Evolutionary conservation across 257 asterid genomes (phyloP), one percentile per base, ranked within the genome.

Genomic region (Solanum chiquidenum): DNA sequence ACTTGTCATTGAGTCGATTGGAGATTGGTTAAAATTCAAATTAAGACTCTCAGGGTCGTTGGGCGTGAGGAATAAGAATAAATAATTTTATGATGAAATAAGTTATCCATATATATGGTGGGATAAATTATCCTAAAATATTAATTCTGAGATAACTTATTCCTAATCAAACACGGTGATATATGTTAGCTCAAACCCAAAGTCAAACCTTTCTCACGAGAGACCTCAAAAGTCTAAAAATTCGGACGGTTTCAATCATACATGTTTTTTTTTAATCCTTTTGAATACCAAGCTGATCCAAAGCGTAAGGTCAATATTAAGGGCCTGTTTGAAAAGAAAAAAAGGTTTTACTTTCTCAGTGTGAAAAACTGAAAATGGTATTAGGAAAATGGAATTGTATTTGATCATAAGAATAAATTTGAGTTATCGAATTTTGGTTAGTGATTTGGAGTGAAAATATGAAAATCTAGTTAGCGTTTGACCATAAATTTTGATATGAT

Each of bases 161-260:
- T 52, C 3, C 23, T 0, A 16, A 16, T 0, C 23, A 6, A 52
- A 52, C 5, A 0, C 3, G 3, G 1, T 42, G 4, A 11, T 29
- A 18, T 13, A 27, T 68, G 23, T 29, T 69, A 29, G 5, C 74
- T 66, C 21, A 66, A 12, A 3, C 16, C 40, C 40, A 31, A 68
- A 12, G 77, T 71, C 77, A 71, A 68, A 71, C 76, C 23, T 29
- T 69, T 69, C 76, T 69, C 76, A 69, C n/a, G 38, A 29, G 40
- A 7, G 40, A 31, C n/a, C 12, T 69, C n/a, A 20, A 69, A 72
- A 72, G 42, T 72, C 79, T 18, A 14, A 68, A 62, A 33, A 4
- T 13, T 71, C 25, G 13, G 42, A 33, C n/a, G 23, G n/a, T 71
- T 71, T 29, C 40, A 31, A 71, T 33, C 31, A 3, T 14, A 71